phyloP scores from a whole-genome alignment of 176 grass and related monocot genomes.

The Hyparrhenia diplandra region DNA sequence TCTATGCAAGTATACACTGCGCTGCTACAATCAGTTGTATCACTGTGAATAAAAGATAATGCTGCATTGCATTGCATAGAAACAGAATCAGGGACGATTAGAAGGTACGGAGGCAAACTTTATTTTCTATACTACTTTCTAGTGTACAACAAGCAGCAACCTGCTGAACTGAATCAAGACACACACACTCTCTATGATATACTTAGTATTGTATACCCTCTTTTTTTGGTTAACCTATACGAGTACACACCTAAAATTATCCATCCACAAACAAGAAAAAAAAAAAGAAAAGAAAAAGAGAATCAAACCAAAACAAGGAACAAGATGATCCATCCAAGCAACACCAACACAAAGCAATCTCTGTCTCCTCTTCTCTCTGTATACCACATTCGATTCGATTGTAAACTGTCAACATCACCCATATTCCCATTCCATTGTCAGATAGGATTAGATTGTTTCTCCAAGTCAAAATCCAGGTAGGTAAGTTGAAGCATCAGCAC shows the following conservation, averaged over 20 bases:
- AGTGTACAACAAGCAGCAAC: conserved; percentile 11
- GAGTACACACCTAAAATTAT: conserved; percentile 17
- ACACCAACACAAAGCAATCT: not conserved
- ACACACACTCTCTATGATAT: not conserved
- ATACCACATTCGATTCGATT: not conserved
- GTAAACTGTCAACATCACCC: not conserved
- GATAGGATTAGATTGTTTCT: not conserved
- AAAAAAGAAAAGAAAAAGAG: not conserved
- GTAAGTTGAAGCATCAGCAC: not conserved
- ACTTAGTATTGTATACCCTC: not conserved
- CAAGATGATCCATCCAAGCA: not conserved
- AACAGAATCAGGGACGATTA: not conserved
- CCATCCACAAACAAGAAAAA: no score
- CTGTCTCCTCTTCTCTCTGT: not conserved
- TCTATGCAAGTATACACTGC: not conserved
- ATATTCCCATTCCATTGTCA: not conserved
- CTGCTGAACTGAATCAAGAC: not conserved
- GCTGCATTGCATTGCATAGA: conserved; percentile 1
- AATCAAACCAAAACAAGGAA: not conserved
- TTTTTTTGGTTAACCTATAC: conserved; percentile 27
- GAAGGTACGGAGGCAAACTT: not conserved
- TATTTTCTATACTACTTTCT: not conserved
- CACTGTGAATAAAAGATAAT: not conserved
- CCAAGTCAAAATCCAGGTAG: not conserved
- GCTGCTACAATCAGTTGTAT: not conserved